Evolutionary conservation across 208 protist species (phyloP), one percentile per base, ranked within the genome.

Genomic region (Leishmania gerbilli): DNA sequence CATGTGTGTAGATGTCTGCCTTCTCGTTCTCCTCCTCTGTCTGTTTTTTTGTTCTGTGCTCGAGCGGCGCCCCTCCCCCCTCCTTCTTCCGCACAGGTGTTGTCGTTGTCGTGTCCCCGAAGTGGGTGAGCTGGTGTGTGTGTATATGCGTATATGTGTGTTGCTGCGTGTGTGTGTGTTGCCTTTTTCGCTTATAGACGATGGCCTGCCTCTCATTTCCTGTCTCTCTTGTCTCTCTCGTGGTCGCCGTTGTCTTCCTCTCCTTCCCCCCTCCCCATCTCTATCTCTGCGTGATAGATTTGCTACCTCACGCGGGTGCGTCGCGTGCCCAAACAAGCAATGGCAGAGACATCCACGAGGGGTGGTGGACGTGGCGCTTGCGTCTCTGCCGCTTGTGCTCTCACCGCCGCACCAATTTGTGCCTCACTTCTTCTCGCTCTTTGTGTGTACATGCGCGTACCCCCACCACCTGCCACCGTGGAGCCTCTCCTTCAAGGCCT

Each of bases 181-280:
- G 17, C 19, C 31, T 19, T 72, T 19, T 11, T 60, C 42, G 68
- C 75, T 45, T 76, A 71, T 85, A 71, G 79, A 40, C 75, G 27
- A 85, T 58, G 65, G 45, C 77, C 51, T 65, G 49, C 49, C 69
- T 55, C n/a, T 37, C 62, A n/a, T 53, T 42, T 17, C 34, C 47
- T 53, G 19, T 27, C 40, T 53, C 37, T 74, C 31, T 55, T 55
- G 51, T 19, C 79, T 31, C 42, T 13, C 24, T 15, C 9, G 42
- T 51, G 17, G 11, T 53, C 69, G 65, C 9, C 27, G n/a, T 64
- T 31, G 7, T 31, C 58, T 11, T 19, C n/a, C 34, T 2, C 64
- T 45, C 34, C 34, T 19, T 42, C 45, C 4, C 19, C 9, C 13
- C 13, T 40, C n/a, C n/a, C n/a, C 31, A 15, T 34, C 27, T 40